A percentile compares a stretch with the other conserved stretches of the same genome.
phyloP scores from a whole-genome alignment of 2,329 filamentous ascomycete species.

The Fusarium lyarnte region DNA sequence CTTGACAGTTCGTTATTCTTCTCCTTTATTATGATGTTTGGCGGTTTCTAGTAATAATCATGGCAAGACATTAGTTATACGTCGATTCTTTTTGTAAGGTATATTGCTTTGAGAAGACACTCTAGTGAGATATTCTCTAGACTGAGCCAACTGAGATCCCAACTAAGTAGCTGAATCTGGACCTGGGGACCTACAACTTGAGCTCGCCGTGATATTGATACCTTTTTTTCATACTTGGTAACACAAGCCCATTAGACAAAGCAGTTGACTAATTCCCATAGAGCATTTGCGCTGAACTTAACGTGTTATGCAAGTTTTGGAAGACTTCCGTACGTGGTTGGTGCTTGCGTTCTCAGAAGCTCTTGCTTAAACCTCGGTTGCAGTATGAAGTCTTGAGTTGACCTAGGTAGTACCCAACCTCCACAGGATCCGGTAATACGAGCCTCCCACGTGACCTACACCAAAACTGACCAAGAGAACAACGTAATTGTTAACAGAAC shows the following conservation, averaged over 20 bases:
- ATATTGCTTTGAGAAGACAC: not conserved
- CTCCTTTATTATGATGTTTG: not conserved
- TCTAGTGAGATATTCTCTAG: not conserved
- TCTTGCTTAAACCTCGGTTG: not conserved
- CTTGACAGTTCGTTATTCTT: not conserved
- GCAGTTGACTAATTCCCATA: not conserved
- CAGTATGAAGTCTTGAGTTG: not conserved
- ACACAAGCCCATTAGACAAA: not conserved
- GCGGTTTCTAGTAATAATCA: not conserved
- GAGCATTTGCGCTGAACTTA: fast-evolving
- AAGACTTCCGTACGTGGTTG: not conserved
- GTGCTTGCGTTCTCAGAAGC: not conserved
- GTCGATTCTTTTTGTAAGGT: not conserved
- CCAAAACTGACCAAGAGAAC: not conserved
- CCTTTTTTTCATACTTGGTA: not conserved
- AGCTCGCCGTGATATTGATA: not conserved
- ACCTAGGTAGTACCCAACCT: not conserved
- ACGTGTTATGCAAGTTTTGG: too few relatives aligned
- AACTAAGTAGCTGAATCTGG: not conserved
- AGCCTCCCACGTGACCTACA: not conserved
- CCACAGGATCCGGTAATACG: not conserved
- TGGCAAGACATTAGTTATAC: not conserved
- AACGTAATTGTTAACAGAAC: not conserved
- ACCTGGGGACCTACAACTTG: not conserved
- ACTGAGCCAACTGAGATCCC: not conserved